phyloP scores from a whole-genome alignment of 1,284 basidiomycete genomes.

The Rhodotorula sp. region DNA sequence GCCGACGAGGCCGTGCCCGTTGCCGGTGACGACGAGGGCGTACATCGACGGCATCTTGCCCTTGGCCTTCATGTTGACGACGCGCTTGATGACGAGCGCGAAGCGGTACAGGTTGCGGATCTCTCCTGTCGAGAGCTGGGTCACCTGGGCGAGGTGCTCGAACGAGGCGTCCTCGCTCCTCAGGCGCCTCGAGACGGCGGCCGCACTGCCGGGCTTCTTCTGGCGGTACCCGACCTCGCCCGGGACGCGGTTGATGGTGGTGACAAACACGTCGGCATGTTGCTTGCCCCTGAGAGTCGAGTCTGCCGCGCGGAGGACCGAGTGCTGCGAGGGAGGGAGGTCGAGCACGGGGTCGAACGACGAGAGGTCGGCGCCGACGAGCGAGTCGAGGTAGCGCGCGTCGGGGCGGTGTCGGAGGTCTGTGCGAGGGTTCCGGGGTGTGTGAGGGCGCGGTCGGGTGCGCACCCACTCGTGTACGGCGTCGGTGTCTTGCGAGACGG shows the following conservation, averaged over 20 bases:
- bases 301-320: slow-evolving; percentile 31
- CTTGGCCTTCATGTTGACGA: slow-evolving; percentile 81
- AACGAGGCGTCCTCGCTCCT: slow-evolving; percentile 39
- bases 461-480: neutral
- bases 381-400: slow-evolving; percentile 25
- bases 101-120: slow-evolving; percentile 43
- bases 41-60: slow-evolving; percentile 72
- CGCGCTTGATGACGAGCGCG: slow-evolving; percentile 51
- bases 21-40: slow-evolving; percentile 73
- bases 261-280: slow-evolving; percentile 32
- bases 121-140: slow-evolving; percentile 33
- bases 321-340: slow-evolving; percentile 41
- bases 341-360: slow-evolving; percentile 48
- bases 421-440: slow-evolving; percentile 5
- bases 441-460: neutral
- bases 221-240: slow-evolving; percentile 31
- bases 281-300: slow-evolving; percentile 28
- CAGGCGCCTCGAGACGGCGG: slow-evolving; percentile 14
- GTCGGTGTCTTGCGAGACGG: neutral
- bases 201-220: slow-evolving; percentile 11
- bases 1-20: slow-evolving; percentile 81
- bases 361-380: slow-evolving; percentile 37
- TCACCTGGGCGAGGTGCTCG: slow-evolving; percentile 31
- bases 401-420: slow-evolving; percentile 22
- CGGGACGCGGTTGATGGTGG: slow-evolving; percentile 43